Evolutionary conservation across 768 basidiomycete species (phyloP).

Genomic region (Boletus sp.): DNA sequence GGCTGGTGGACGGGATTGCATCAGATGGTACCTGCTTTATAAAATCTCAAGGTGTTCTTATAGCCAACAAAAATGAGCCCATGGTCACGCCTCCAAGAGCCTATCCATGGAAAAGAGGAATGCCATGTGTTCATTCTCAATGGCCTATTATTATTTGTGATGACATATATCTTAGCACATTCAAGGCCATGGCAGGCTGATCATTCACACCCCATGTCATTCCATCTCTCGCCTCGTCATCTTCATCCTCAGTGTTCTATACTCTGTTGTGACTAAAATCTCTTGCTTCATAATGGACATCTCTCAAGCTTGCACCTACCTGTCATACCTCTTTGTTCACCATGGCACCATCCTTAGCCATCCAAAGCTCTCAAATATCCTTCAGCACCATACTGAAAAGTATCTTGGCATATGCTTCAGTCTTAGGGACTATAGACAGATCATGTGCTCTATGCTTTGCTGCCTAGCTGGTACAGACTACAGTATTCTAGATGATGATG

Average conservation of each 20-base stretch:
- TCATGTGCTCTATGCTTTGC: not conserved
- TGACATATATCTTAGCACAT: constrained; percentile 6
- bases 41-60: not conserved
- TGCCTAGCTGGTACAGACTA: not conserved
- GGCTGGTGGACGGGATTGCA: not conserved
- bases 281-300: not conserved
- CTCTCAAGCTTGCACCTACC: not conserved
- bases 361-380: not conserved
- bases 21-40: not conserved
- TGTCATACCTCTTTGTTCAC: not conserved
- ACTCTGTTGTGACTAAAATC: not conserved
- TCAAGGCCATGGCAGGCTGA: constrained; percentile 6
- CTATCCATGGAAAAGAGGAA: not conserved
- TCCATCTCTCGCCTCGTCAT: not conserved
- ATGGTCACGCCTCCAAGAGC: not conserved
- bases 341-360: not conserved
- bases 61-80: not conserved
- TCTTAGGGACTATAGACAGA: not conserved
- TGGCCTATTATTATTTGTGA: constrained; percentile 8
- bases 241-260: not conserved
- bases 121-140: not conserved
- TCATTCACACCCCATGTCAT: constrained; percentile 6
- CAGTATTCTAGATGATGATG: not conserved
- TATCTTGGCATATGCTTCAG: not conserved
- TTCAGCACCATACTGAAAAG: not conserved